Evolutionary conservation across 495 filamentous ascomycete species (phyloP).

Genomic region (Barbatosphaeria neglecta): DNA sequence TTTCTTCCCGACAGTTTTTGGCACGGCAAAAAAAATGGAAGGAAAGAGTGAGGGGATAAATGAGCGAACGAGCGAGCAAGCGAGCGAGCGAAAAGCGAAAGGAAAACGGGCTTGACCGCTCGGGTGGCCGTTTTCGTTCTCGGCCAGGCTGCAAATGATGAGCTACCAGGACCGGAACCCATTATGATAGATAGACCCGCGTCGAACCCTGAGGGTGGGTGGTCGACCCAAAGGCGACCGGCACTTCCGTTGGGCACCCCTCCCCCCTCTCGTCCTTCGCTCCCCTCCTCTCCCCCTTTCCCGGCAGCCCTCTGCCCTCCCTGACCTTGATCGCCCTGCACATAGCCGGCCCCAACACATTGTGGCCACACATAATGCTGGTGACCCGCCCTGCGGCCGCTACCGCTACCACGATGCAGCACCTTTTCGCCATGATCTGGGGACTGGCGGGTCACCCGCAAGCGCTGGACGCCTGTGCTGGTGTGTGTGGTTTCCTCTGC

Average conservation of each 20-base stretch:
- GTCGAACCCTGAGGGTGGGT: not conserved
- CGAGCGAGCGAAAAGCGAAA: not conserved
- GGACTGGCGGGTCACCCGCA: not conserved
- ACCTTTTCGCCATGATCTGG: constrained; percentile 3
- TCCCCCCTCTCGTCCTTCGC: not conserved
- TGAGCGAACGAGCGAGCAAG: not conserved
- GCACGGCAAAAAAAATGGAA: not conserved
- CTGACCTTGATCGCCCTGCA: not conserved
- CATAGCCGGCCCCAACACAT: not conserved
- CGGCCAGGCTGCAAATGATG: not conserved
- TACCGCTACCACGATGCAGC: not conserved
- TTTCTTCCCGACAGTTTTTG: not conserved
- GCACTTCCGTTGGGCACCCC: not conserved
- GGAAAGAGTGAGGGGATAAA: not conserved
- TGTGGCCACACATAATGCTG: not conserved
- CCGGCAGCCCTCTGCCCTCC: not conserved
- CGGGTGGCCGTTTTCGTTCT: not conserved
- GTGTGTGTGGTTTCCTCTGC: not conserved
- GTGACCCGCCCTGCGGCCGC: not conserved
- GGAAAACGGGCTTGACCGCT: not conserved
- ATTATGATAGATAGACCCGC: not conserved
- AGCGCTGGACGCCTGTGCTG: not conserved
- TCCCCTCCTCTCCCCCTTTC: not conserved
- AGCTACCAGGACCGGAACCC: not conserved
- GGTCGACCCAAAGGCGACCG: not conserved